Evolutionary conservation across 1,139 yeast species (phyloP), one percentile per base, ranked within the genome.

Genomic region (Hanseniaspora gamundiae): DNA sequence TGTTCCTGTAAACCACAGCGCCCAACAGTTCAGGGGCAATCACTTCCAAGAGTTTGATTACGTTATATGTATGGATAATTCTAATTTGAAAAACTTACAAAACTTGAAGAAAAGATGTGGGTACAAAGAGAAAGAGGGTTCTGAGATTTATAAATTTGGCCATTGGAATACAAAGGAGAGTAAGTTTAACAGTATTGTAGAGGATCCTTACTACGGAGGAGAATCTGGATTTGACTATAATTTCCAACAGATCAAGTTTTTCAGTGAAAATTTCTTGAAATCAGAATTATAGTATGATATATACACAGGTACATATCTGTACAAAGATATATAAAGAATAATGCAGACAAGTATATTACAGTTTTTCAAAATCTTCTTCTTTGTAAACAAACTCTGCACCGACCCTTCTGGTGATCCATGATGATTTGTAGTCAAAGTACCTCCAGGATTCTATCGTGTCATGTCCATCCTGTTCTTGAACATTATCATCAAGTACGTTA

Each of bases 151-250:
- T 52, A 62, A 87, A 47, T 87, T 87, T 67, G 97, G 97, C 0
- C 76, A 80, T 24, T 87, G 68, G 80, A 70, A 76, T 48, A 73
- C 75, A 1, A 76, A 74, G 52, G 53, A 62, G 9, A 48, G 49
- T 9, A 59, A 65, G 36, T 75, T 70, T 51, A 69, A 69, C 22
- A 67, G 62, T 41, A 73, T 83, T 31, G 91, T 88, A 6, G 83
- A 76, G 44, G 96, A 88, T 60, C 97, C 97, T 1, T 88, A 88
- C 63, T 88, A 87, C 54, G 96, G 96, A 2, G 95, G 94, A 1
- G 66, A 65, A 27, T 72, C 76, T 51, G 95, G 95, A 2, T 88
- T 88, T 58, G 93, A 84, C 59, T 70, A 68, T 49, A 86, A 84
- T 60, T 87, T 78, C 58, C 57, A 71, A 47, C 97, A 88, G 58